Base-by-base conservation (phyloP, 2,329 filamentous ascomycete species). In the Cercospora berteroae region DNA sequence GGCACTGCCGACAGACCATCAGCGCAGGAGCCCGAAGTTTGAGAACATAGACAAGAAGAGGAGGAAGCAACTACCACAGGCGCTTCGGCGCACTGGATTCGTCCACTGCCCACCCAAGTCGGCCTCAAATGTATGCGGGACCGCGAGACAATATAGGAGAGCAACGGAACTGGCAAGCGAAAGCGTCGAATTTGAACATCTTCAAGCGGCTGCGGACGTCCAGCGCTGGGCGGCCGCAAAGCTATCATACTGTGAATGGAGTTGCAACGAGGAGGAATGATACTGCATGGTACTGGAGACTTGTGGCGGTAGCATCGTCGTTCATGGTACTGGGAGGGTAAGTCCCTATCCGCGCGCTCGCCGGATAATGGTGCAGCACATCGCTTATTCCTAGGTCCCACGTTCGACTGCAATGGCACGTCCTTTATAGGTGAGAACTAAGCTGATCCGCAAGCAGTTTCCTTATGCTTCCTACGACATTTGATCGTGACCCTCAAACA, bases 261-360 rank as follows among this genome's bases (percentile, higher is more conserved):
- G 56, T 73, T 9, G 63, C 57, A 8, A 63, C 70, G 13, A 69
- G 71, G 20, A 69, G 69, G 29, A 71, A 75, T 67, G 67, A 61
- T 36, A 71, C 72, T 42, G 75, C 82, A 50, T 84, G 82, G 82
- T 84, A 84, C 71, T 84, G 83, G 83, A 79, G 80, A 66, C 71
- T 81, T 25, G 77, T 81, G 39, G 81, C 82, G 8, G 74, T 81
- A 6, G 74, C 76, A 2, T 79, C 82, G 23, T 80, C 80, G 33
- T 81, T 82, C 76, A 81, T 83, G 80, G 81, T 84, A 57, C 70
- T 84, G 31, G 82, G 81, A 75, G 83, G 82, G 80, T 83, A 75
- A 65, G 80, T 57, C 62, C 60, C 16, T 29, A 29, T 25, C 64
- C 72, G 75, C 66, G 75, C 33, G 12, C 18, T 56, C 48, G 23